Evolutionary conservation across 306 rosid species (phyloP), one percentile per base, ranked within the genome.

Genomic region (Sphenostylis stenocarpa): DNA sequence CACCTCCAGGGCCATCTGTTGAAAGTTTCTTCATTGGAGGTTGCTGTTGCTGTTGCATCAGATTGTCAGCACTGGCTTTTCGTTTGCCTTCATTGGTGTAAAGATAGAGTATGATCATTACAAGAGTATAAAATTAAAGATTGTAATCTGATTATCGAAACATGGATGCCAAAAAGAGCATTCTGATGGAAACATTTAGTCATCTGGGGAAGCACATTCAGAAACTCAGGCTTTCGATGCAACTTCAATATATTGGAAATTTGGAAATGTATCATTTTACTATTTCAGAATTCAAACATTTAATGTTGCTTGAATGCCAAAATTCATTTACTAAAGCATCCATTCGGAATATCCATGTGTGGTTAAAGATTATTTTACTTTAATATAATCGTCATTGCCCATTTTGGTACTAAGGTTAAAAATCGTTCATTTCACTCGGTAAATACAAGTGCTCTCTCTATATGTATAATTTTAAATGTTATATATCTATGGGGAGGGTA

Each of bases 11-110:
- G 53, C 88, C 91, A 62, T 88, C 97, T 17, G 80, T 49, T n/a
- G 90, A 87, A 49, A 90, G 67, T 80, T 90, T 93, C 87, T 90
- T 91, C 28, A 81, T 81, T 20, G 93, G 90, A 33, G 88, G 93
- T 83, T 91, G 97, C 74, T 82, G 66, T 19, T 60, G 96, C 84
- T 91, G 97, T 77, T 80, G 93, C 85, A 83, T 84, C 48, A 84
- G 60, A 87, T 91, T 88, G 87, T 87, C 92, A 2, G 83, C 23
- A 81, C 87, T 94, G 47, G 93, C 92, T 78, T 87, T 94, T 58
- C 94, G 96, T 86, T 94, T 94, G 68, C 87, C 98, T 91, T 61
- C 67, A 67, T 82, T 60, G 28, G 71, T 43, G 67, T 12, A 43
- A 71, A 43, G 3, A 69, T 12, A 14, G 12, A 49, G 29, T 58